Evolutionary conservation across 1,284 basidiomycete genomes (phyloP).

Genomic region (Cutaneotrichosporon cutaneum): DNA sequence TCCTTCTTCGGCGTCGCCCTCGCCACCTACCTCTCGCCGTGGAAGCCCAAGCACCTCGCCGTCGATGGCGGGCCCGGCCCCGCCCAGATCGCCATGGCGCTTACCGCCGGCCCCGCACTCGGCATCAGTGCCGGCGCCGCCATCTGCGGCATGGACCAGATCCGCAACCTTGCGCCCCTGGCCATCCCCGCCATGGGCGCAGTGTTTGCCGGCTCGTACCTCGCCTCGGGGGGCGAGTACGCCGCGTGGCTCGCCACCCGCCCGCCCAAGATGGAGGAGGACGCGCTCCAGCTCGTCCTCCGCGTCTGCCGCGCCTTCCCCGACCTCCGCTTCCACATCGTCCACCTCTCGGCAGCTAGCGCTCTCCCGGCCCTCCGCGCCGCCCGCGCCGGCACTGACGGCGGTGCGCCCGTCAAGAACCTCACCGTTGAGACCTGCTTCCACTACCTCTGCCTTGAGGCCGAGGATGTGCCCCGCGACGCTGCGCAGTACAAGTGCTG

Average conservation of each 20-base stretch:
- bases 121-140: neutral
- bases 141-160: neutral
- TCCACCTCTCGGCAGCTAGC: conserved; percentile 80
- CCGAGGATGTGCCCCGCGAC: conserved; percentile 59
- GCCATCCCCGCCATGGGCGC: neutral
- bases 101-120: neutral
- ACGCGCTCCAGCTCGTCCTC: conserved; percentile 74
- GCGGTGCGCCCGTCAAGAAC: conserved; percentile 48
- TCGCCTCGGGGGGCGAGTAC: conserved; percentile 56
- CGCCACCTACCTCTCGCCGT: conserved; percentile 5
- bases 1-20: conserved; percentile 1
- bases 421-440: conserved; percentile 92
- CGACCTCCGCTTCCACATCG: conserved; percentile 78
- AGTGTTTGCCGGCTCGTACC: conserved; percentile 11
- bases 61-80: neutral
- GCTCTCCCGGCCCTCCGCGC: conserved; percentile 69
- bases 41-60: conserved; percentile 10
- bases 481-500: conserved; percentile 70
- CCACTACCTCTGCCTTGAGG: conserved; percentile 70
- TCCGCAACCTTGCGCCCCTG: neutral
- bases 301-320: conserved; percentile 64
- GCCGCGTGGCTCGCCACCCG: conserved; percentile 79
- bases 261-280: conserved; percentile 69
- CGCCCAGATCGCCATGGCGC: conserved; percentile 9
- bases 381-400: conserved; percentile 61